Evolutionary conservation across 2,329 filamentous ascomycete species (phyloP), one percentile per base, ranked within the genome.

Genomic region (Sporothrix mexicana): DNA sequence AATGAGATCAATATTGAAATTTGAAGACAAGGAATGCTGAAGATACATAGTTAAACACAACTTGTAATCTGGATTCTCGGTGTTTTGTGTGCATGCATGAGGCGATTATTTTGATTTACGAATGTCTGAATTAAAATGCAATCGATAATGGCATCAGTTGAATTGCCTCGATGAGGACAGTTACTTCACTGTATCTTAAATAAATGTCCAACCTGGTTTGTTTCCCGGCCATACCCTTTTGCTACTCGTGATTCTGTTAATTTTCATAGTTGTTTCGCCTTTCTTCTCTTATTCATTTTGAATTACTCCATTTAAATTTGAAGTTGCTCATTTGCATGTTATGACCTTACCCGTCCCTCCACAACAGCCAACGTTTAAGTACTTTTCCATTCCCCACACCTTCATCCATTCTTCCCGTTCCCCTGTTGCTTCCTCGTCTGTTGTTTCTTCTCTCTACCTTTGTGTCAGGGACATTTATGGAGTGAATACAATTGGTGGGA

Each of bases 281-380:
- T 25, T 55, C 7, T 55, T 25, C 51, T 25, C 25, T 25, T 55
- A 13, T 55, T 55, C 51, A 12, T 25, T 55, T 55, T 25, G 15
- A 55, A 36, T 36, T 36, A 7, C 7, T 36, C 30, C 30, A 36
- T 36, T 36, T 36, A 7, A 36, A 36, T 36, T 36, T 5, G 30
- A 6, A 36, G 30, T 2, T 36, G 30, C n/a, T 25, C n/a, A 25
- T 20, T 45, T 64, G n/a, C 36, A 17, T 45, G 59, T 45, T 64
- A 64, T 45, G 59, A 64, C 36, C 59, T 45, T 45, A 45, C n/a
- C 59, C 59, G 59, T 36, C 30, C n/a, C 41, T 64, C 20, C 59
- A 45, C n/a, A 55, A 36, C 30, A 36, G 4, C 30, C 30, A 36
- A 36, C 30, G 30, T 36, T 36, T 36, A 4, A 36, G 30, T 36